phyloP scores from a whole-genome alignment of 495 filamentous ascomycete species.

The Daldinia decipiens region DNA sequence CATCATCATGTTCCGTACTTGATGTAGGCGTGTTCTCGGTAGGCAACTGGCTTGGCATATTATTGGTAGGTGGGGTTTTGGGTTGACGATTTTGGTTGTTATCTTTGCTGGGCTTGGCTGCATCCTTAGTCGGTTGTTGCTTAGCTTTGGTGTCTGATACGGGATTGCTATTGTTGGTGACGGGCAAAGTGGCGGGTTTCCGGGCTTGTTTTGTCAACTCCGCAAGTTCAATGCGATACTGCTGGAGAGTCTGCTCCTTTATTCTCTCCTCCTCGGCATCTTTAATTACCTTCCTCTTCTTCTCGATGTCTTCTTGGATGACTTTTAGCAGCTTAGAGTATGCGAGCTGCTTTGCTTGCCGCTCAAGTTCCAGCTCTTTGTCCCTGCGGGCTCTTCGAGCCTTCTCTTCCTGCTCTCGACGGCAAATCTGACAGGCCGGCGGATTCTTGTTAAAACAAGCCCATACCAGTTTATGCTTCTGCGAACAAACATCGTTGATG shows the following conservation, averaged over 20 bases:
- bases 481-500: slow-evolving; percentile 59
- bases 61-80: neutral
- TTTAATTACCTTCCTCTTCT: slow-evolving; percentile 59
- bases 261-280: slow-evolving; percentile 59
- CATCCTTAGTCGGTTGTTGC: neutral
- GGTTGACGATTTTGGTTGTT: neutral
- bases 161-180: neutral
- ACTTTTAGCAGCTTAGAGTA: slow-evolving; percentile 63
- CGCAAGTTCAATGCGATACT: slow-evolving; percentile 41
- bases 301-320: slow-evolving; percentile 67
- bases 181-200: neutral
- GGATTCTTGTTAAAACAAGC: slow-evolving; percentile 47
- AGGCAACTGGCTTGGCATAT: slow-evolving; percentile 4
- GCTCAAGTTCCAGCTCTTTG: slow-evolving; percentile 63
- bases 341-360: slow-evolving; percentile 58
- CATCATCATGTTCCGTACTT: neutral
- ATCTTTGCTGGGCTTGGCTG: slow-evolving; percentile 8
- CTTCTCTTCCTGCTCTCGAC: slow-evolving; percentile 59
- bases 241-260: slow-evolving; percentile 58
- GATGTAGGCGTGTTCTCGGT: slow-evolving; percentile 5
- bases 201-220: slow-evolving; percentile 45
- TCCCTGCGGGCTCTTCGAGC: slow-evolving; percentile 61
- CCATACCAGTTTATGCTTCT: slow-evolving; percentile 60
- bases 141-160: neutral
- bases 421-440: slow-evolving; percentile 59